Evolutionary conservation across 2,329 filamentous ascomycete species (phyloP).

Genomic region (Ophiostoma sp.): DNA sequence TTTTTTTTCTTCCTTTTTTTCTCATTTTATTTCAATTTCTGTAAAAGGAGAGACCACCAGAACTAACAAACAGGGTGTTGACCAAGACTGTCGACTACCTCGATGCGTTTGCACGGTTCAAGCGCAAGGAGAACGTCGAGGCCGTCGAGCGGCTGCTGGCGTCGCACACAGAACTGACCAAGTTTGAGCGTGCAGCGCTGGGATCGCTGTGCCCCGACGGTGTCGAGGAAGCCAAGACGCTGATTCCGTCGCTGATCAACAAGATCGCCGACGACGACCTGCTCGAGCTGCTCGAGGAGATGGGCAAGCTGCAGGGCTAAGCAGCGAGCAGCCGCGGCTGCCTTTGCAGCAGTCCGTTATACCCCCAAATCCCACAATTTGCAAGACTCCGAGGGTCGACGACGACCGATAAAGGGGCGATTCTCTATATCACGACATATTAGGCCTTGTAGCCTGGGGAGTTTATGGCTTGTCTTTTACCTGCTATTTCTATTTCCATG

Average conservation of each 20-base stretch:
- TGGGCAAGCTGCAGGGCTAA: slow-evolving; percentile 65
- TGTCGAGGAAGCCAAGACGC: slow-evolving; percentile 90
- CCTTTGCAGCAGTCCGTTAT: not conserved
- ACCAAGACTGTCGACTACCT: slow-evolving; percentile 88
- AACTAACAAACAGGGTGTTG: slow-evolving; percentile 54
- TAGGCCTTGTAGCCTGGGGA: not conserved
- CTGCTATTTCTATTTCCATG: not conserved
- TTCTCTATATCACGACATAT: too few relatives aligned
- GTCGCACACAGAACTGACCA: slow-evolving; percentile 71
- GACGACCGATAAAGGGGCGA: not conserved
- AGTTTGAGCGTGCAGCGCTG: slow-evolving; percentile 89
- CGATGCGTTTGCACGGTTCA: slow-evolving; percentile 91
- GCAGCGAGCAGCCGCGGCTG: not conserved
- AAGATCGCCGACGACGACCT: slow-evolving; percentile 90
- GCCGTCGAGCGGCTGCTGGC: slow-evolving; percentile 85
- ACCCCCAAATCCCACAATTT: not conserved
- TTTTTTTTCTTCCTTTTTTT: too few relatives aligned
- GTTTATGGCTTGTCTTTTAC: not conserved
- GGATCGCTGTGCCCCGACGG: slow-evolving; percentile 88
- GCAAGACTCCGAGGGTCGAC: not conserved
- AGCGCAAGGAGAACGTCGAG: slow-evolving; percentile 89
- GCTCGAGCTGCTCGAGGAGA: slow-evolving; percentile 81
- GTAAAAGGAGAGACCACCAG: not conserved
- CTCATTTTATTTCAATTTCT: too few relatives aligned
- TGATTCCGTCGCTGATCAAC: slow-evolving; percentile 81